Conservation (phyloP, 768 basidiomycete genomes). For the Tylopilus sp. region DNA sequence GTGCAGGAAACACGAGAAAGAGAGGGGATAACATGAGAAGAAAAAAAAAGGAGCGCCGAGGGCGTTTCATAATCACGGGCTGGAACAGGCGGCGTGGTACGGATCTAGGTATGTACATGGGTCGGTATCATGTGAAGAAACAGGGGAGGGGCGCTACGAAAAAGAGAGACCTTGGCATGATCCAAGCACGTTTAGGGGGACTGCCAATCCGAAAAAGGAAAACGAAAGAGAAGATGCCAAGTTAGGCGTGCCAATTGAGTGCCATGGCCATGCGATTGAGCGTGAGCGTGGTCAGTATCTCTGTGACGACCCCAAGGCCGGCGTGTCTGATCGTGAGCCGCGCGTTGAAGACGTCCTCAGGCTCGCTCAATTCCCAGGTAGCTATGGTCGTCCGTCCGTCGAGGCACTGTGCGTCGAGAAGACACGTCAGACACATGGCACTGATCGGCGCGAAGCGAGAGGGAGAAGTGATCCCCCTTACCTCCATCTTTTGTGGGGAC, state of each 20-base stretch:
- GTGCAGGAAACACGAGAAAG: neutral
- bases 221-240: neutral
- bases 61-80: slow-evolving; percentile 20
- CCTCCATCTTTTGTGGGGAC: slow-evolving; percentile 63
- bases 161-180: neutral
- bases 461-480: slow-evolving; percentile 20
- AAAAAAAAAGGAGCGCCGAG: neutral
- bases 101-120: neutral
- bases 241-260: slow-evolving; percentile 46
- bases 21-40: too few species aligned
- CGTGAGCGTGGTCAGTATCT: slow-evolving; percentile 71
- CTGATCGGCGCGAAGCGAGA: neutral
- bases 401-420: slow-evolving; percentile 46
- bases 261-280: slow-evolving; percentile 68
- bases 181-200: neutral
- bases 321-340: slow-evolving; percentile 55
- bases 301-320: slow-evolving; percentile 64
- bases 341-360: slow-evolving; percentile 56
- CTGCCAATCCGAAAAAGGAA: neutral
- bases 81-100: slow-evolving; percentile 2
- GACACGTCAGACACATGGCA: neutral
- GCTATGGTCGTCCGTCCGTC: slow-evolving; percentile 63
- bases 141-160: neutral
- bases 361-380: slow-evolving; percentile 61
- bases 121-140: neutral